A percentile compares a stretch with the other conserved stretches of the same genome.
Conservation (phyloP, 139 green algal species). For the Closterium sp. region DNA sequence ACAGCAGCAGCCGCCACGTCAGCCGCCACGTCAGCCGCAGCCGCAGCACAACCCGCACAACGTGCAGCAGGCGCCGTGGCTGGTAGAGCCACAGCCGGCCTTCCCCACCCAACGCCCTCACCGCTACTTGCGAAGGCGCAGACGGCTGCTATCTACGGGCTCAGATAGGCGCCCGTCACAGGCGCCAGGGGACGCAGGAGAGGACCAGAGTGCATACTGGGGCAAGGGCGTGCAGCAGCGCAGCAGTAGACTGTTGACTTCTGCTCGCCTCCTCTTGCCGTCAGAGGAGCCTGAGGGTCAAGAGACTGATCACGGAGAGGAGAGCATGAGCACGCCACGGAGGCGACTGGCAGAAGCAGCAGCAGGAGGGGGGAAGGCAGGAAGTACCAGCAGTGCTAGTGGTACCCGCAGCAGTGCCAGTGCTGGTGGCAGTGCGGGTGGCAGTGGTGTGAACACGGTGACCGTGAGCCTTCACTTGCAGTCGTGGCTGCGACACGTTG, state of each 20-base stretch:
- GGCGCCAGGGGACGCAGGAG: too few relatives aligned
- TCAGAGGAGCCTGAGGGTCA: not conserved
- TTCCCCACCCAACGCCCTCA: not conserved
- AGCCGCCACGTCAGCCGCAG: not conserved
- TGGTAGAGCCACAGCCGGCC: not conserved
- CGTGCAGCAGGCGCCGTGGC: not conserved
- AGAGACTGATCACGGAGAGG: too few relatives aligned
- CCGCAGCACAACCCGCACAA: not conserved
- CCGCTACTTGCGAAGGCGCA: too few relatives aligned
- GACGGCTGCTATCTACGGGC: too few relatives aligned
- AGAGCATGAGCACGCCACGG: not conserved
- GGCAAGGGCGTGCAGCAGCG: too few relatives aligned
- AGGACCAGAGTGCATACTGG: too few relatives aligned
- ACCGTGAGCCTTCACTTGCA: not conserved
- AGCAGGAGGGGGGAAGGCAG: not conserved
- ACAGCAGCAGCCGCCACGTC: not conserved
- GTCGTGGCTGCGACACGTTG: not conserved
- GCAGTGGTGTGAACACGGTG: not conserved
- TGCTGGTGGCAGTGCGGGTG: not conserved
- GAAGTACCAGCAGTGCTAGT: too few relatives aligned
- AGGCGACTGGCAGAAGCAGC: not conserved
- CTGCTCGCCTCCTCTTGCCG: not conserved
- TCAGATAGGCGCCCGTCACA: too few relatives aligned
- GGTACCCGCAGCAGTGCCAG: not conserved
- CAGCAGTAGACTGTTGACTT: not conserved